These are phyloP conservation scores for Coemansia sp. DNA, from an alignment of 192 early-diverging fungal genomes.

Conservation along the genomic window DNA sequence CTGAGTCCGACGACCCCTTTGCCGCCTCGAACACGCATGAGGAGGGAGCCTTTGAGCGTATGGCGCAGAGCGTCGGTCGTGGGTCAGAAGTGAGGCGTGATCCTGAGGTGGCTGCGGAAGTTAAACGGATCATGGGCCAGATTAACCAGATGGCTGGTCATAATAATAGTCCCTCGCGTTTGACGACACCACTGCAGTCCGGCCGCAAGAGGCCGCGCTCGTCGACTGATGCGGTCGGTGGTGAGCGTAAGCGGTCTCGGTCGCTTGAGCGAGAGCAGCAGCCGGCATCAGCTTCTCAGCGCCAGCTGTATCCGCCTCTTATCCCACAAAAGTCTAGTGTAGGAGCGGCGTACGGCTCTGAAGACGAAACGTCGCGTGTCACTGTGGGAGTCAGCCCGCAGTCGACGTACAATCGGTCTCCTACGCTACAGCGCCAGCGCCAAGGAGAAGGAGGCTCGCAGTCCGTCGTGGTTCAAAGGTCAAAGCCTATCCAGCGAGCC, in stretches of 20 bases:
- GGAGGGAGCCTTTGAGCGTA: slow-evolving; percentile 3
- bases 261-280: slow-evolving; percentile 7
- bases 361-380: slow-evolving; percentile 33
- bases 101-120: slow-evolving; percentile 9
- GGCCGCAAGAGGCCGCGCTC: background rate
- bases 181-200: background rate
- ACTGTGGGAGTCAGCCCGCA: slow-evolving; percentile 26
- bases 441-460: background rate
- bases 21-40: background rate
- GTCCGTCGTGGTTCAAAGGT: background rate
- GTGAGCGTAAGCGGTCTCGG: slow-evolving; percentile 8
- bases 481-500: background rate
- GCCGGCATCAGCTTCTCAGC: too few species aligned
- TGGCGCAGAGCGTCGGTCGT: slow-evolving; percentile 4
- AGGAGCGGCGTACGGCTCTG: slow-evolving; percentile 18
- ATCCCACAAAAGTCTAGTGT: background rate
- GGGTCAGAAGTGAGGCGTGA: background rate
- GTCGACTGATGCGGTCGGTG: background rate
- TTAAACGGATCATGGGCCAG: slow-evolving; percentile 23
- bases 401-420: slow-evolving; percentile 24
- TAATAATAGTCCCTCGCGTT: background rate
- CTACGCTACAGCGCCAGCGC: slow-evolving; percentile 22
- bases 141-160: slow-evolving; percentile 12
- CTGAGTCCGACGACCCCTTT: slow-evolving; percentile 8
- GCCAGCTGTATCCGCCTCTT: background rate